phyloP scores from a whole-genome alignment of 163 green algal species.

The Volvox carteri region DNA sequence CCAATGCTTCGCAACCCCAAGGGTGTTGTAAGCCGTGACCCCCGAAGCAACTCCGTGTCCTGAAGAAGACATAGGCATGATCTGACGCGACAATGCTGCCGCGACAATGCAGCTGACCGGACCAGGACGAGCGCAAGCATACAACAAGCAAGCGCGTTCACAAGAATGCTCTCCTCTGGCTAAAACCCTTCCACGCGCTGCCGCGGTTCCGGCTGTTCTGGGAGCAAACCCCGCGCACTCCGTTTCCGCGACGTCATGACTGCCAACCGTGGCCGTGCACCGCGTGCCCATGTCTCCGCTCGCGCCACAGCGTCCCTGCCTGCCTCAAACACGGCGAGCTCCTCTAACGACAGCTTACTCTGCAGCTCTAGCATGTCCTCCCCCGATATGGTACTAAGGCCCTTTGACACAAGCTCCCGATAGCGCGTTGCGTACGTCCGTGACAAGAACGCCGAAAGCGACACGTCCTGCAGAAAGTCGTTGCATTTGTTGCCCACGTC shows the following conservation, averaged over 20 bases:
- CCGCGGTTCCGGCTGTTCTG: no score
- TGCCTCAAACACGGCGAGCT: slow-evolving; percentile 67
- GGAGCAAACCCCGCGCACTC: background rate
- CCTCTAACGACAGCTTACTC: slow-evolving; percentile 68
- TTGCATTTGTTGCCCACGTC: slow-evolving; percentile 67
- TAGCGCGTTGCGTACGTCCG: slow-evolving; percentile 62
- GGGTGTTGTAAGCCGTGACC: no score
- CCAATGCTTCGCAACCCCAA: no score
- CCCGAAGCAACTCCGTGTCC: no score
- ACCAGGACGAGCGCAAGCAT: no score
- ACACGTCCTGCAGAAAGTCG: slow-evolving; percentile 57
- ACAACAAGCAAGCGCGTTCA: no score
- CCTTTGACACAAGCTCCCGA: slow-evolving; percentile 64
- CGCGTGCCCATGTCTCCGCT: slow-evolving; percentile 51
- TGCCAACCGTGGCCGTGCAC: slow-evolving; percentile 11
- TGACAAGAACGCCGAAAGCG: slow-evolving; percentile 56
- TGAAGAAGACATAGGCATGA: no score
- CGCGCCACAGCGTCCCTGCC: slow-evolving; percentile 52
- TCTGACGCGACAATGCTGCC: no score
- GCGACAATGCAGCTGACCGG: no score
- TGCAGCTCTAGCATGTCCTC: slow-evolving; percentile 65
- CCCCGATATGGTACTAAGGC: slow-evolving; percentile 61
- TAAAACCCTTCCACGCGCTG: no score
- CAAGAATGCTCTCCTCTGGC: no score
- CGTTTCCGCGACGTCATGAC: background rate